Base-by-base conservation (phyloP, 257 asterid genomes). In the Thymus quinquecostatus region DNA sequence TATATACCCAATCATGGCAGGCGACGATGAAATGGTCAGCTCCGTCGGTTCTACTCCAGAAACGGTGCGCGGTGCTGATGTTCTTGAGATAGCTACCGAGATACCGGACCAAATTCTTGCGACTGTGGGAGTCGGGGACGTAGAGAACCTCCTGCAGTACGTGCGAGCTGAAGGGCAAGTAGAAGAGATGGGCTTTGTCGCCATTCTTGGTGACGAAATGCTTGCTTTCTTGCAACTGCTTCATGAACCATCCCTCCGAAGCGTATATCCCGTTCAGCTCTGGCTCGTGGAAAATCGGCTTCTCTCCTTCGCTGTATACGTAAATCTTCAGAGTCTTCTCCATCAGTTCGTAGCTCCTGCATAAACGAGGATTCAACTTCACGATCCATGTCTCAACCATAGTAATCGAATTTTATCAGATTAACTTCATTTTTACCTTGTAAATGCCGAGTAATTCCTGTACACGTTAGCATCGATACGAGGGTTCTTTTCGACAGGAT, bases 191-290 rank as follows among this genome's bases (percentile, higher is more conserved):
- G 74, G 91, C 95, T 76, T 84, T 43, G 4, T 45, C 21, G n/a
- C 95, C 81, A 51, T 83, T 79, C 13, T 74, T 75, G 1, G 97
- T 84, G 54, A 86, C 79, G 57, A 64, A 91, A 50, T 80, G 79
- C 65, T 78, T 76, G 86, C 65, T 88, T 74, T 77, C 78, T 84
- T 82, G 74, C 12, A 91, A 75, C 59, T 71, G 92, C 86, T 87
- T 89, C 91, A 89, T 84, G 79, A 89, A 91, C 97, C 97, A 91
- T 66, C 96, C 96, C 69, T 91, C 96, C 0, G 97, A 91, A 45
- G 91, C 91, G 66, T 91, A 91, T 67, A 89, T 89, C 60, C 97
- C 96, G 5, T 59, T 80, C 4, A 91, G 88, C 77, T 74, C 81
- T 7, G 86, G 79, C 71, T 84, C 76, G 41, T 91, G 97, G 81